Percentiles rank a stretch among this genome's conserved stretches.
Evolutionary conservation across 2,329 filamentous ascomycete genomes (phyloP).

Genomic region (Fonsecaea monophora): DNA sequence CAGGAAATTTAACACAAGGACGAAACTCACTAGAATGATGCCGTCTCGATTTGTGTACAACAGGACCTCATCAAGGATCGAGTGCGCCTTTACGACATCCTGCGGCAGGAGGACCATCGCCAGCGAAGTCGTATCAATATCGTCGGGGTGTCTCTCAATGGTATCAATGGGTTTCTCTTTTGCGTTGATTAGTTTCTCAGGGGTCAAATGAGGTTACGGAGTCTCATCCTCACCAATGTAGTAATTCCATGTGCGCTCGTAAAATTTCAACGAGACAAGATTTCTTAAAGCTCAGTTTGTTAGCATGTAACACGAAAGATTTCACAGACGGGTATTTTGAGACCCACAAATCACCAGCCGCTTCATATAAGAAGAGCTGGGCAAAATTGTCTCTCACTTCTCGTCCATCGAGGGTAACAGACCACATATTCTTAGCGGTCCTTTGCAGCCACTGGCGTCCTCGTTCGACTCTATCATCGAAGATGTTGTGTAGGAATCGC

Average conservation of each 20-base stretch:
- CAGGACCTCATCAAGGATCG: conserved; percentile 16
- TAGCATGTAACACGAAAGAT: neutral
- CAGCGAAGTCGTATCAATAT: conserved; percentile 21
- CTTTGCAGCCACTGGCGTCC: conserved; percentile 11
- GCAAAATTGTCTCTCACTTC: conserved; percentile 26
- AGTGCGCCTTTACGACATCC: conserved; percentile 15
- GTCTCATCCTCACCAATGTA: conserved; percentile 15
- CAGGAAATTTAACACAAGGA: neutral
- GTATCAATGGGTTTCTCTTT: conserved; percentile 18
- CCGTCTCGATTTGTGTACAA: conserved; percentile 11
- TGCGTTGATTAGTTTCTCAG: neutral
- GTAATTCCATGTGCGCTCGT: conserved; percentile 23
- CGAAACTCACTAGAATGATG: conserved; percentile 17
- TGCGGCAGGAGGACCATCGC: conserved; percentile 15
- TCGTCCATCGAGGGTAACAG: conserved; percentile 12
- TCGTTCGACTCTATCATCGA: conserved; percentile 12
- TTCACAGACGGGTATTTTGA: neutral
- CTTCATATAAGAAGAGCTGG: conserved; percentile 23
- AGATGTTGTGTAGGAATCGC: conserved; percentile 12
- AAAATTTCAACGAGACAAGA: conserved; percentile 18
- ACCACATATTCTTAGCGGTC: conserved; percentile 24
- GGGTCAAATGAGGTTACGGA: neutral
- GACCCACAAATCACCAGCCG: conserved; percentile 18
- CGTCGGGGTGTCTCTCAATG: conserved; percentile 16
- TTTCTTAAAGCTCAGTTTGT: neutral